Evolutionary conservation across 148 eudicot species (phyloP), one percentile per base, ranked within the genome.

Genomic region (Heliamphora exappendiculata): DNA sequence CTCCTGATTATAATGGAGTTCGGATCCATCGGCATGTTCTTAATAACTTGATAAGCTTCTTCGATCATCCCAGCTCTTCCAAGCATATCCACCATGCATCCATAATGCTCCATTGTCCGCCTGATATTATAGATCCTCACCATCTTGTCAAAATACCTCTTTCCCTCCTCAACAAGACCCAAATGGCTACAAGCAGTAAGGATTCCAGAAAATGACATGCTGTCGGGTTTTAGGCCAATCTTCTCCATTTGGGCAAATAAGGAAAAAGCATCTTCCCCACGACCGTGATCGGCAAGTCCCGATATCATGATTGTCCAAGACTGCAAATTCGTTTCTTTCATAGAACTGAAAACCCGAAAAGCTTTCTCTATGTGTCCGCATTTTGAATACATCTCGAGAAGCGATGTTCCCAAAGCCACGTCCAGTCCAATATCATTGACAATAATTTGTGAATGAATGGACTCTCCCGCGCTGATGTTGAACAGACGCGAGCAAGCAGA

Each of bases 101-200:
- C 86, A 34, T 83, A 85, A 63, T 86, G 88, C 78, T 86, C 84
- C 83, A 83, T 83, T 29, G 82, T 79, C 5, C 86, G 86, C 74
- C 41, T 55, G 37, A 86, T 78, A 24, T 77, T 77, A 28, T 81
- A 79, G 20, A 57, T 8, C 1, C 55, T 65, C 50, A 78, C 75
- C 88, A 83, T 86, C 53, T 70, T 53, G 9, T 81, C 72, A 29
- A 83, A 86, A 54, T 76, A 75, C 67, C 41, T 82, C 37, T 73
- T 74, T 20, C 84, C 88, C 69, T 75, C 68, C 28, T 67, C 69
- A 62, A 86, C 67, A 49, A 81, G 81, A 50, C 88, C 86, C 29
- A 71, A 67, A 24, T 86, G 88, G 78, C 84, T 86, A 53, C 86
- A 86, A 50, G 86, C 88, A 64, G 77, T 68, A 29, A 86, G 70